These are phyloP conservation scores for Cordia subcordata DNA, from an alignment of 257 asterid genomes.

Conservation along the genomic window DNA sequence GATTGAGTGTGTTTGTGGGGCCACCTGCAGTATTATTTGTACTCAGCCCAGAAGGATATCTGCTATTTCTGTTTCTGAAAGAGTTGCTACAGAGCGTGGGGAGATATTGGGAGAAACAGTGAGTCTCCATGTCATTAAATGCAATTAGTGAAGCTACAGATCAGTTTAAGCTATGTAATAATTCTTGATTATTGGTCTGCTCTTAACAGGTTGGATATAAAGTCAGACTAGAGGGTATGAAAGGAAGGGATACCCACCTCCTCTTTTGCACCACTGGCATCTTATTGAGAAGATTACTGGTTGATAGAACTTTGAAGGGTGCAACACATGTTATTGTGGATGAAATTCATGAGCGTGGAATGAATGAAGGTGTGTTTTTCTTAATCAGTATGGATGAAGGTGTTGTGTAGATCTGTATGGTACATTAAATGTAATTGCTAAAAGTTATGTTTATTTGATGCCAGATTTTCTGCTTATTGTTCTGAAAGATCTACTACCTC, in stretches of 20 bases:
- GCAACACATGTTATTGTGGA: slow-evolving; percentile 90
- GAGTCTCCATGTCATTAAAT: slow-evolving; percentile 26
- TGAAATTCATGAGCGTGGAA: slow-evolving; percentile 98
- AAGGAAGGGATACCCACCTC: slow-evolving; percentile 93
- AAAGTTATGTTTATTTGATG: slow-evolving; percentile 26
- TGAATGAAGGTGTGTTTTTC: slow-evolving; percentile 67
- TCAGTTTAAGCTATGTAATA: background rate
- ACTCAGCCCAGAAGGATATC: slow-evolving; percentile 94
- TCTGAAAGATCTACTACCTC: slow-evolving; percentile 86
- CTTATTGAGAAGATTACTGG: slow-evolving; percentile 75
- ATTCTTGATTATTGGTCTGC: slow-evolving; percentile 13
- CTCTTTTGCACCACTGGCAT: slow-evolving; percentile 98
- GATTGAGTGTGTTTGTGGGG: slow-evolving; percentile 62
- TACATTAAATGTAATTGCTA: slow-evolving; percentile 16
- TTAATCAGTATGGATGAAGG: no score
- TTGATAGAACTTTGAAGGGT: slow-evolving; percentile 79
- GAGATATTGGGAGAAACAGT: slow-evolving; percentile 91
- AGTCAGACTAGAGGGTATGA: slow-evolving; percentile 91
- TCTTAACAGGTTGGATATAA: slow-evolving; percentile 82
- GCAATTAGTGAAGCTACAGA: background rate
- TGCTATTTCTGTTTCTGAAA: slow-evolving; percentile 92
- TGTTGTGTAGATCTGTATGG: no score
- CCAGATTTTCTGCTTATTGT: slow-evolving; percentile 92
- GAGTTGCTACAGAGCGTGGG: slow-evolving; percentile 93
- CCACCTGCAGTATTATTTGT: slow-evolving; percentile 73